phyloP scores from a whole-genome alignment of 371 early-diverging fungal genomes.

The Rhizomucor pusillus region DNA sequence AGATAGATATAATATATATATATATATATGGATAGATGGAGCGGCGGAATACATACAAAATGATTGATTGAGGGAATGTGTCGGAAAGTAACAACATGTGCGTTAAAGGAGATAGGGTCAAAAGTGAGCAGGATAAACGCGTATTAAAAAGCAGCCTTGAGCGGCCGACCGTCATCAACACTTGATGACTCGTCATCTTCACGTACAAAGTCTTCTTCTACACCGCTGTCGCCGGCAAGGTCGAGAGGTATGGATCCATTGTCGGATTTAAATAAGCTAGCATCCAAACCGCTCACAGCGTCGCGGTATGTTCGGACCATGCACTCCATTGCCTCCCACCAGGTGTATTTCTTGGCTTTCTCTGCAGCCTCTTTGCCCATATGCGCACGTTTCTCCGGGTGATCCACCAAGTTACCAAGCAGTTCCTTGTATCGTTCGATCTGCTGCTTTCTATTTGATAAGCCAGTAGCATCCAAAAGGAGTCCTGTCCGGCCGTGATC shows the following conservation, averaged over 20 bases:
- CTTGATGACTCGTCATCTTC: neutral
- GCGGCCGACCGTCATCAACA: too few species aligned
- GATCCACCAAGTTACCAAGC: conserved; percentile 17
- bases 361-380: conserved; percentile 28
- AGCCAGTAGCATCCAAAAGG: conserved; percentile 21
- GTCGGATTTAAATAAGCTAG: neutral
- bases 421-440: conserved; percentile 18
- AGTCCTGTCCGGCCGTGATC: conserved; percentile 38
- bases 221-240: conserved; percentile 8
- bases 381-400: conserved; percentile 3
- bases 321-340: conserved; percentile 48
- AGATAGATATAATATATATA: too few species aligned
- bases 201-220: conserved; percentile 12
- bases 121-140: too few species aligned
- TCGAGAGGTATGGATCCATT: neutral
- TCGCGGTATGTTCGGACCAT: conserved; percentile 36
- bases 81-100: too few species aligned
- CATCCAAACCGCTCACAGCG: conserved; percentile 9
- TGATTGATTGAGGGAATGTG: too few species aligned
- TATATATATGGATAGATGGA: too few species aligned
- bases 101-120: too few species aligned
- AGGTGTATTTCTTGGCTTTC: conserved; percentile 33
- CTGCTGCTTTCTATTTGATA: conserved; percentile 17
- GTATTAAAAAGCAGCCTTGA: too few species aligned
- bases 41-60: too few species aligned